Evolutionary conservation across 257 asterid genomes (phyloP).

Genomic region (Lycium barbarum): DNA sequence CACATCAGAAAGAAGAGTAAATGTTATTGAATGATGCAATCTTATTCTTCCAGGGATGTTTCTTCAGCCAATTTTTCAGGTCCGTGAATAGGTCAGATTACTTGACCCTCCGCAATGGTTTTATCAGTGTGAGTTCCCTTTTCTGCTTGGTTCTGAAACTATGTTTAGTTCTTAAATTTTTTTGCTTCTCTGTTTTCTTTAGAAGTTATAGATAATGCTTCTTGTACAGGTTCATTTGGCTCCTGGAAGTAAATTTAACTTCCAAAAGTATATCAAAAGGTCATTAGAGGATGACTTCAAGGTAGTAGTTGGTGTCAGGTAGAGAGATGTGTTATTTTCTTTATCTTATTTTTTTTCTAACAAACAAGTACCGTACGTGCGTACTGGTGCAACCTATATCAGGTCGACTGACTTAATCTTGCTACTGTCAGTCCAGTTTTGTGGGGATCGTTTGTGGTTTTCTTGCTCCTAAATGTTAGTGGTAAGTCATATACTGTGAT

Average conservation of each 20-base stretch:
- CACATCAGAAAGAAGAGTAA: background rate
- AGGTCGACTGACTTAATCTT: background rate
- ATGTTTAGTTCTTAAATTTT: background rate
- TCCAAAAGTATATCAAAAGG: slow-evolving; percentile 49
- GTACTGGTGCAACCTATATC: background rate
- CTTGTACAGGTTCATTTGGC: slow-evolving; percentile 45
- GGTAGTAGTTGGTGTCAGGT: slow-evolving; percentile 46
- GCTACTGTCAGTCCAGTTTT: slow-evolving; percentile 35
- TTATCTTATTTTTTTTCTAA: background rate
- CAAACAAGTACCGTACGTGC: background rate
- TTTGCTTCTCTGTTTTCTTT: background rate
- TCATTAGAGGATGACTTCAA: slow-evolving; percentile 51
- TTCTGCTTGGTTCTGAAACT: slow-evolving; percentile 1
- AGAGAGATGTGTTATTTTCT: background rate
- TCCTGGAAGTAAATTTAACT: slow-evolving; percentile 47
- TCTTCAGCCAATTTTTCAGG: slow-evolving; percentile 80
- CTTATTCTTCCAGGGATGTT: slow-evolving; percentile 76
- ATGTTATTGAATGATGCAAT: background rate
- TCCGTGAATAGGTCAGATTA: slow-evolving; percentile 92
- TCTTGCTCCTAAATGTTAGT: slow-evolving; percentile 36
- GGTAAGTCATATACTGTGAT: slow-evolving; percentile 14
- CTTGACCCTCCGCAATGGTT: slow-evolving; percentile 73
- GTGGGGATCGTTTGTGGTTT: slow-evolving; percentile 35
- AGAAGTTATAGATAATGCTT: background rate
- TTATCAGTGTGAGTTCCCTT: slow-evolving; percentile 32